Evolutionary conservation across 306 rosid genomes (phyloP), one percentile per base, ranked within the genome.

Genomic region (Quercus berberidifolia): DNA sequence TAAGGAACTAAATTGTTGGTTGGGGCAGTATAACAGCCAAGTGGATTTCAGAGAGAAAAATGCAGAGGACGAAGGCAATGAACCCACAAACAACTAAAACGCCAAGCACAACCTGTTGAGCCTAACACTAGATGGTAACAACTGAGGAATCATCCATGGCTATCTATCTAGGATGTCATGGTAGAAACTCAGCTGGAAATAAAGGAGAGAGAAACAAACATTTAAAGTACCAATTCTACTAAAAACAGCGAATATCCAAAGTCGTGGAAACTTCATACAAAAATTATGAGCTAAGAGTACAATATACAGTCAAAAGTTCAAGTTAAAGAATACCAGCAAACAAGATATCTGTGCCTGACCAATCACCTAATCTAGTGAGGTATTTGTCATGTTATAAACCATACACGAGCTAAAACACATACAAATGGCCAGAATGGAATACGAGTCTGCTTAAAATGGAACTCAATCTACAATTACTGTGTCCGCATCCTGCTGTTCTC

Each of bases 401-500:
- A 35, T 3, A n/a, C 57, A 43, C 52, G 41, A 68, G 49, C 26
- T n/a, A 67, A 49, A 33, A n/a, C 7, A 8, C 43, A 58, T 33
- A 25, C 6, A 18, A 69, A 57, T 12, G 33, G 70, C 73, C 67
- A 14, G 57, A 26, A 30, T 20, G 55, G 56, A 68, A 67, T 55
- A 77, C 51, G 49, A 71, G 41, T 46, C 46, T 13, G 62, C 73
- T 49, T 43, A 60, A 70, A 72, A 55, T 21, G 15, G 30, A 43
- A 78, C 69, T 54, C 55, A 19, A 11, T 11, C 71, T 46, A 35
- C 0, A 58, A 73, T 77, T 75, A 85, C 54, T 65, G 85, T 6
- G 78, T 82, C 26, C 82, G 77, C 26, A 67, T 85, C 81, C 80
- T 78, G 87, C 83, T 82, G 56, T 35, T 87, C 60, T 87, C 85